Base-by-base conservation (phyloP, 768 basidiomycete species). In the Nevesoporus exiguus region DNA sequence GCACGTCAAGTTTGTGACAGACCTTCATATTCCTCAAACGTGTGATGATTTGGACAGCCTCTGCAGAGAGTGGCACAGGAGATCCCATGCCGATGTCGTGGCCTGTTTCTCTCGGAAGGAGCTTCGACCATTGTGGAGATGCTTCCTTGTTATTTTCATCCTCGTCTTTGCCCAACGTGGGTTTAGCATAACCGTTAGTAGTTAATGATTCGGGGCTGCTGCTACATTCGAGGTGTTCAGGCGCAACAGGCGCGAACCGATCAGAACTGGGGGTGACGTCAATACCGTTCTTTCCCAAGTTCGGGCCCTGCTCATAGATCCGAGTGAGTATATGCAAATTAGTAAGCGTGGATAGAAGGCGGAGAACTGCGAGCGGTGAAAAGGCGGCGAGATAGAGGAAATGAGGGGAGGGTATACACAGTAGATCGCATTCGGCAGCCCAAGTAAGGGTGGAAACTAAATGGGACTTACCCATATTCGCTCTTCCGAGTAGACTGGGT, bases 61-160 rank as follows among this genome's bases (percentile, higher is more conserved):
- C 85, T 5, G 77, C 75, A 5, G 89, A 90, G 15, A 95, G 75
- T 0, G 86, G 84, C 0, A 92, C 85, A 13, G 90, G 90, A 1
- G 91, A 92, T 2, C 88, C 86, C 85, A 91, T 87, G 6, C 91
- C 91, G 51, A 92, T 90, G 65, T 92, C 91, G 52, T 86, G 80
- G 1, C 91, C 91, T 0, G 90, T 91, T 73, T 93, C 91, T 44
- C 91, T 81, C 0, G 91, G 91, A 30, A 93, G 76, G 7, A 83
- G 73, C 60, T 84, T 59, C 60, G 81, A 84, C 10, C 57, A 33
- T 30, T 55, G 50, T 2, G 42, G 57, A 33, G n/a, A n/a, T 27
- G 15, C 7, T n/a, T n/a, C n/a, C n/a, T 41, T 55, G 36, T 34
- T 25, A 4, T 9, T 40, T 22, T 31, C 51, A 8, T 37, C 33